phyloP scores from a whole-genome alignment of 371 early-diverging fungal genomes.

The Mucor racemosus region DNA sequence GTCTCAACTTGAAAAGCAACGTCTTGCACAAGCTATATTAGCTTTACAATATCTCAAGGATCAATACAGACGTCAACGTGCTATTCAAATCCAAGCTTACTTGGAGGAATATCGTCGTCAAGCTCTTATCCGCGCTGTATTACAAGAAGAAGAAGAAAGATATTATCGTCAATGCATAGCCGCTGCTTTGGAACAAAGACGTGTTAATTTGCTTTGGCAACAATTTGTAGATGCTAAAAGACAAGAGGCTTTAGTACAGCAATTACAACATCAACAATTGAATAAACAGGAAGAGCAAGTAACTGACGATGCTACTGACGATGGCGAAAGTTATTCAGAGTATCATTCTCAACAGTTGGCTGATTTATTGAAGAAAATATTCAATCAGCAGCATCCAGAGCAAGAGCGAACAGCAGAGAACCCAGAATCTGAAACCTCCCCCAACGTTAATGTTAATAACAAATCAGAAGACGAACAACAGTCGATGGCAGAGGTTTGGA shows the following conservation, averaged over 20 bases:
- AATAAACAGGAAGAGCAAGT: background rate
- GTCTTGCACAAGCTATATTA: constrained; percentile 24
- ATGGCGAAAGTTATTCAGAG: constrained; percentile 16
- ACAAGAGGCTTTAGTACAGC: constrained; percentile 7
- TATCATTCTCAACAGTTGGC: constrained; percentile 26
- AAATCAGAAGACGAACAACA: constrained; percentile 1
- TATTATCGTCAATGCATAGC: constrained; percentile 38
- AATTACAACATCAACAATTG: background rate
- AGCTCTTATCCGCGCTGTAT: constrained; percentile 25
- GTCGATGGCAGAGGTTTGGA: constrained; percentile 25
- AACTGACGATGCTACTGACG: background rate
- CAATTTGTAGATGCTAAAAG: constrained; percentile 13
- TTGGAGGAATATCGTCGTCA: constrained; percentile 31
- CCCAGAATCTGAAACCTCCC: background rate
- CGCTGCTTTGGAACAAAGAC: constrained; percentile 29
- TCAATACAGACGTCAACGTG: constrained; percentile 30
- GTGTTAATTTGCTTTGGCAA: constrained; percentile 16
- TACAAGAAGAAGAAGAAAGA: constrained; percentile 30
- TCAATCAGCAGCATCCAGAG: constrained; percentile 6
- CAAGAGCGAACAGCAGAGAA: background rate
- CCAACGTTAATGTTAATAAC: background rate
- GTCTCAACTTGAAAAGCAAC: constrained; percentile 24
- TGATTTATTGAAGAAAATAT: constrained; percentile 19
- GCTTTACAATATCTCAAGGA: constrained; percentile 17
- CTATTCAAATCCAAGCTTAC: constrained; percentile 27